Base-by-base conservation (phyloP, 148 eudicot species). In the Dysphania ambrosioides region DNA sequence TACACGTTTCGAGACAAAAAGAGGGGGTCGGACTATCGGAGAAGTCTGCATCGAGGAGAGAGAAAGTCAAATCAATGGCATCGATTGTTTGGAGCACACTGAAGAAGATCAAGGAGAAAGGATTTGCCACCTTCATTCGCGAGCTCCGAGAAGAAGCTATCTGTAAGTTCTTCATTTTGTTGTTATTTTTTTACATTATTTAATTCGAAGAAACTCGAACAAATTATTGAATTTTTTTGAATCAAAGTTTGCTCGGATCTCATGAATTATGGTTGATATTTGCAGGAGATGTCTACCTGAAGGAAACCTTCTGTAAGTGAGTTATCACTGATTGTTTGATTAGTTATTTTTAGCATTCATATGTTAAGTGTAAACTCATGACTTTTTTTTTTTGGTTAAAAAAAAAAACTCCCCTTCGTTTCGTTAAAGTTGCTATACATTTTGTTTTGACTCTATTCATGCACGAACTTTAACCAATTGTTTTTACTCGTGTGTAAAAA, bases 231-330 rank as follows among this genome's bases (percentile, higher is more conserved):
- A 64, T 29, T 12, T 47, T 64, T 1, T 29, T 8, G 7, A 11
- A 27, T 69, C 0, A 30, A 76, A 44, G 79, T 67, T 71, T n/a
- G n/a, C n/a, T 44, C 62, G 12, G 62, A 77, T 70, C 69, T 61
- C 4, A 77, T 68, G 0, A n/a, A n/a, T n/a, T n/a, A n/a, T n/a
- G n/a, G n/a, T n/a, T n/a, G n/a, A 21, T 35, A 6, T 60, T 82
- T 81, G 42, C 89, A 91, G 96, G 90, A 88, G 70, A 30, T 87
- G 90, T 70, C 73, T 91, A 32, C 40, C 78, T 3, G 96, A 91
- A 55, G 96, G 96, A 69, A 91, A 91, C 83, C 89, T 91, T 51
- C 70, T 88, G 96, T 91, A 82, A 87, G 96, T 87, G 38, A n/a
- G n/a, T n/a, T n/a, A n/a, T n/a, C n/a, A n/a, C n/a, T n/a, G n/a